phyloP scores from a whole-genome alignment of 2,329 filamentous ascomycete genomes.

The Rhinocladiella similis region DNA sequence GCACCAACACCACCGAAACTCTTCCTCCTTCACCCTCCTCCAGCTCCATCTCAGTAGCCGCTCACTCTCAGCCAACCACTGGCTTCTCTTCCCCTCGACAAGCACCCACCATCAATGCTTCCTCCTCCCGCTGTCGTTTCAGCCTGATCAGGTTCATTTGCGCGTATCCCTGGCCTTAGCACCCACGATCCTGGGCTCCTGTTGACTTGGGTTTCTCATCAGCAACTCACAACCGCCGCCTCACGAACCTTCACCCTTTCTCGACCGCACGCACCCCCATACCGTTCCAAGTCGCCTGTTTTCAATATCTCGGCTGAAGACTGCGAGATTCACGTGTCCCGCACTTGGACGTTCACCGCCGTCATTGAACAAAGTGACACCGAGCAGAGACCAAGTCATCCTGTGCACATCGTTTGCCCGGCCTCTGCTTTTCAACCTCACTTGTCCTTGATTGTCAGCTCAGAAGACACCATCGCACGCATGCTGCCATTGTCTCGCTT shows the following conservation, averaged over 20 bases:
- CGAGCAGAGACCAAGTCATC: conserved; percentile 5
- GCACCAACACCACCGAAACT: no score
- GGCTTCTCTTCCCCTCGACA: not conserved
- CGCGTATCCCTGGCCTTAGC: not conserved
- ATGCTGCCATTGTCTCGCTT: conserved; percentile 16
- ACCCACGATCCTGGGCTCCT: not conserved
- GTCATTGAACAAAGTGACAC: not conserved
- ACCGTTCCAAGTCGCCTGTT: not conserved
- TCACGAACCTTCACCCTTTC: not conserved
- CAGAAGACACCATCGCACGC: conserved; percentile 15
- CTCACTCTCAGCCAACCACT: not conserved
- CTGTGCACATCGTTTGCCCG: conserved; percentile 1
- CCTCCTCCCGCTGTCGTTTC: conserved; percentile 5
- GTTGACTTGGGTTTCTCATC: not conserved
- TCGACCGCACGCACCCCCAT: not conserved
- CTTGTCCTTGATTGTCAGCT: not conserved
- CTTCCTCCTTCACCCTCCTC: not conserved
- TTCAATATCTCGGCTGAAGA: not conserved
- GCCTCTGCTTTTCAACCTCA: conserved; percentile 8
- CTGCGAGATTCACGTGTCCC: not conserved
- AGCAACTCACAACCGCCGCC: not conserved
- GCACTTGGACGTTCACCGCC: conserved; percentile 3
- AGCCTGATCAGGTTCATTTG: conserved; percentile 10
- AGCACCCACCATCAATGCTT: not conserved
- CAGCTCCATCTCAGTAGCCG: not conserved